Conservation (phyloP, 345 rosid genomes). For the Ricinus communis region DNA sequence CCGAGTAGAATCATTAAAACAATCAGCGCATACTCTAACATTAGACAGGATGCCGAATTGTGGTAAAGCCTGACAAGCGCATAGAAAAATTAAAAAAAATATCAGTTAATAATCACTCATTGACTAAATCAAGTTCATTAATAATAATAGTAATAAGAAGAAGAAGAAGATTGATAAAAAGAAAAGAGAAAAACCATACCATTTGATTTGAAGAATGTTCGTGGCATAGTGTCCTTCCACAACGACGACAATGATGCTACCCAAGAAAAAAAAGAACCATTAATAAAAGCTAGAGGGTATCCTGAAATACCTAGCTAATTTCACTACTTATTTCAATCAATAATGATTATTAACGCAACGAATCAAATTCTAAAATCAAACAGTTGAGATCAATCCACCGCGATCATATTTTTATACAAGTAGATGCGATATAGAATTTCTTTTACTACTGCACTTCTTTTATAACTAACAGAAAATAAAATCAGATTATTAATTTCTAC, state of each 20-base stretch:
- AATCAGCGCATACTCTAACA: slow-evolving; percentile 68
- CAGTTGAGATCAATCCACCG: background rate
- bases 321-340: too few relatives aligned
- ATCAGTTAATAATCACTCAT: too few relatives aligned
- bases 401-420: background rate
- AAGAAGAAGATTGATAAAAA: too few relatives aligned
- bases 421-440: background rate
- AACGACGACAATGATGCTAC: slow-evolving; percentile 82
- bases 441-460: too few relatives aligned
- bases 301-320: too few relatives aligned
- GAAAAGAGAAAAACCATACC: slow-evolving; percentile 33
- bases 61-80: slow-evolving; percentile 47
- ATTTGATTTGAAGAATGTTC: slow-evolving; percentile 76
- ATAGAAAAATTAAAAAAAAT: background rate
- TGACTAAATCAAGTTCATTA: background rate
- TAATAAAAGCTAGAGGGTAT: too few relatives aligned
- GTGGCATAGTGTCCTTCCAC: slow-evolving; percentile 67
- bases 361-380: background rate
- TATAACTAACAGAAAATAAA: too few relatives aligned
- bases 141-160: background rate
- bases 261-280: slow-evolving; percentile 16
- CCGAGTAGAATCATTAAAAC: slow-evolving; percentile 53
- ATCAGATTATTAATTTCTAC: too few relatives aligned
- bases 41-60: slow-evolving; percentile 53
- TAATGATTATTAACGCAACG: too few relatives aligned